phyloP scores from a whole-genome alignment of 345 rosid species.

The Jatropha curcas region DNA sequence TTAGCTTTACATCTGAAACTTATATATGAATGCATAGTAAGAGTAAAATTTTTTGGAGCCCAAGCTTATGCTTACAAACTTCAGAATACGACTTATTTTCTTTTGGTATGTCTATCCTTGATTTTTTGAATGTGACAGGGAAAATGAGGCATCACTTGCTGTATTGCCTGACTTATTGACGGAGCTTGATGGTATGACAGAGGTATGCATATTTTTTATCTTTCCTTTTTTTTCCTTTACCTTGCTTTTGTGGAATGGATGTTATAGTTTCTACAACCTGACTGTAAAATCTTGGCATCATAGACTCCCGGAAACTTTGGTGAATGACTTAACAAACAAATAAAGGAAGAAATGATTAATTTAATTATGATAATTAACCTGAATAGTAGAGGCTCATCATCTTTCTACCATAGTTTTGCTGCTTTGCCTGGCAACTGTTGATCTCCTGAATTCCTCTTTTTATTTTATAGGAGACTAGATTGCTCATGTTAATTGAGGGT shows the following conservation, averaged over 20 bases:
- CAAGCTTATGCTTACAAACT: neutral
- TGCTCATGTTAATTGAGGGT: conserved; percentile 89
- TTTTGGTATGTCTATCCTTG: neutral
- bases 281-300: neutral
- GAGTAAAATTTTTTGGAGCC: neutral
- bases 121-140: conserved; percentile 52
- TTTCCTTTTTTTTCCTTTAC: conserved; percentile 7
- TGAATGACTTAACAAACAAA: neutral
- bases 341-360: neutral
- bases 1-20: neutral
- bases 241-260: neutral
- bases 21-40: neutral
- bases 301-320: neutral
- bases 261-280: neutral
- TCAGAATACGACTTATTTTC: neutral
- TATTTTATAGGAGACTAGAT: conserved; percentile 72
- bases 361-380: neutral
- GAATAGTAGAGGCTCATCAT: neutral
- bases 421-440: neutral
- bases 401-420: neutral
- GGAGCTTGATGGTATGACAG: conserved; percentile 86
- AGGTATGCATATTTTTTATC: conserved; percentile 49
- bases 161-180: conserved; percentile 82
- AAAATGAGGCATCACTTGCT: conserved; percentile 98
- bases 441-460: conserved; percentile 10